Evolutionary conservation across 2,329 filamentous ascomycete species (phyloP).

Genomic region (Penicillium sp.): DNA sequence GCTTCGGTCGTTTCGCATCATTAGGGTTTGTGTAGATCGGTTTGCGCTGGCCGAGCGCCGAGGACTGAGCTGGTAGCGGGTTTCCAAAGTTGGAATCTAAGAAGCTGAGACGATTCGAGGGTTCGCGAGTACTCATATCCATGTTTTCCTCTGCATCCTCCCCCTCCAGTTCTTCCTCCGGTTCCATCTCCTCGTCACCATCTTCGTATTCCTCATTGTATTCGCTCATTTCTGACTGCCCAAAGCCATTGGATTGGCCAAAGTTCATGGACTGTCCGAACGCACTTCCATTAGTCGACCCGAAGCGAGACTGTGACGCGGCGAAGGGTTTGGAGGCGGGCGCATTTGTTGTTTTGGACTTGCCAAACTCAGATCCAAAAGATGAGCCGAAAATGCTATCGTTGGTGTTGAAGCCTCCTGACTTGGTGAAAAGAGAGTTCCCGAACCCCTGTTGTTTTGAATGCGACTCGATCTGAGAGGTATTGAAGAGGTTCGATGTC

Average conservation of each 20-base stretch:
- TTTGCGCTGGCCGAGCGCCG: constrained; percentile 28
- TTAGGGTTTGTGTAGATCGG: constrained; percentile 44
- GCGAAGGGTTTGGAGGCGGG: constrained; percentile 23
- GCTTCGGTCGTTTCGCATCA: constrained; percentile 43
- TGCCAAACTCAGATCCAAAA: constrained; percentile 34
- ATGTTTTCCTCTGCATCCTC: constrained; percentile 40
- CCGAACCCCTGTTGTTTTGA: constrained; percentile 25
- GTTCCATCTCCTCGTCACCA: constrained; percentile 39
- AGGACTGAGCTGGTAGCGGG: constrained; percentile 18
- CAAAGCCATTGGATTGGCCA: constrained; percentile 24
- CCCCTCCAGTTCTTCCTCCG: constrained; percentile 40
- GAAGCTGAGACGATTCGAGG: constrained; percentile 28
- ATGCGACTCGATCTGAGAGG: constrained; percentile 46
- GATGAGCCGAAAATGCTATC: constrained; percentile 40
- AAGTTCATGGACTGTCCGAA: constrained; percentile 29
- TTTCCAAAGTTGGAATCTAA: constrained; percentile 33
- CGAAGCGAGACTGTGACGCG: constrained; percentile 29
- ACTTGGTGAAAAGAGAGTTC: constrained; percentile 39
- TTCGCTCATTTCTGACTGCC: constrained; percentile 27
- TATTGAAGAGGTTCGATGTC: constrained; percentile 52
- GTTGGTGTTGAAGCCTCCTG: constrained; percentile 35
- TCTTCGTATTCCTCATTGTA: constrained; percentile 34
- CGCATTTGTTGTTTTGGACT: constrained; percentile 29
- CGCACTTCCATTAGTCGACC: constrained; percentile 27
- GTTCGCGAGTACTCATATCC: constrained; percentile 22